These are phyloP conservation scores for Nadsonia commutata DNA, from an alignment of 1,139 yeast species.

Conservation along the genomic window DNA sequence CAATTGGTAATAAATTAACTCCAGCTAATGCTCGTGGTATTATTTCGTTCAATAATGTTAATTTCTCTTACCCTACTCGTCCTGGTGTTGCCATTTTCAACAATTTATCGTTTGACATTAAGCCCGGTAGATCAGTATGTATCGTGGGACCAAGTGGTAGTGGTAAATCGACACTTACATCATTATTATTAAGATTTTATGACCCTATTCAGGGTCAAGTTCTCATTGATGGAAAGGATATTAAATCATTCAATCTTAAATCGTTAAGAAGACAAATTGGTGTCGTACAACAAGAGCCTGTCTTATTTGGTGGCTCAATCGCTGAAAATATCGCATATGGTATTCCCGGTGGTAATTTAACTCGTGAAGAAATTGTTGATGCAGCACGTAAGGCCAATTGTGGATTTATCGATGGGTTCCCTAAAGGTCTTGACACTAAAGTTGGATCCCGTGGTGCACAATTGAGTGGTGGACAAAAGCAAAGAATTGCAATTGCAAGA, in stretches of 20 bases:
- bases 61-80: slow-evolving; percentile 78
- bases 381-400: slow-evolving; percentile 78
- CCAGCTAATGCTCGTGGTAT: slow-evolving; percentile 29
- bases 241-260: slow-evolving; percentile 55
- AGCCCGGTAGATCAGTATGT: slow-evolving; percentile 78
- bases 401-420: slow-evolving; percentile 56
- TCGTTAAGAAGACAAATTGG: slow-evolving; percentile 62
- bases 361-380: slow-evolving; percentile 46
- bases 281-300: slow-evolving; percentile 88
- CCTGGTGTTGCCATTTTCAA: slow-evolving; percentile 58
- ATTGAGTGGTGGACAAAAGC: slow-evolving; percentile 80
- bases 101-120: slow-evolving; percentile 48
- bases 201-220: slow-evolving; percentile 59
- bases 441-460: slow-evolving; percentile 84
- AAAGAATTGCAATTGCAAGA: slow-evolving; percentile 70
- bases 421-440: slow-evolving; percentile 66
- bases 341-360: slow-evolving; percentile 29
- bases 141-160: slow-evolving; percentile 95
- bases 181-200: slow-evolving; percentile 64
- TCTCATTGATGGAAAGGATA: slow-evolving; percentile 53
- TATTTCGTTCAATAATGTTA: slow-evolving; percentile 50
- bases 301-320: slow-evolving; percentile 80
- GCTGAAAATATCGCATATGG: slow-evolving; percentile 81
- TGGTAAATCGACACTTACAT: slow-evolving; percentile 85
- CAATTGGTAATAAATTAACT: slow-evolving; percentile 36